Evolutionary conservation across 2,329 filamentous ascomycete genomes (phyloP), one percentile per base, ranked within the genome.

Genomic region (Xylaria multiplex): DNA sequence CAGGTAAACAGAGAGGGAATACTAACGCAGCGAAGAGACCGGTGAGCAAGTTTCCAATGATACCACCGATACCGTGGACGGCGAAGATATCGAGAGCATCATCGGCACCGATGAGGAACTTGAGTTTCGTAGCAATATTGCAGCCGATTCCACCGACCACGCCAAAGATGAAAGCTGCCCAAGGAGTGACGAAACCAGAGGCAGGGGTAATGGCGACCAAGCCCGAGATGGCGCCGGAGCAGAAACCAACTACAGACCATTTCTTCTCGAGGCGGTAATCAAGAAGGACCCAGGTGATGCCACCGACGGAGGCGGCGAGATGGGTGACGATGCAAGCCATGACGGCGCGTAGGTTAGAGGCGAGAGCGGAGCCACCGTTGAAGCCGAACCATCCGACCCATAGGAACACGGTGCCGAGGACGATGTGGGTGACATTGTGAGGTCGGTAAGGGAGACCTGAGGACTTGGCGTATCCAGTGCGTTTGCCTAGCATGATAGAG

Each of bases 321-420:
- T 97, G 95, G 65, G 94, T 97, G 69, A 95, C 92, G 56, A 96
- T 87, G 73, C 91, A 91, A 60, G 94, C 93, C 91, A 97, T 95
- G 78, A 97, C 85, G 60, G 94, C 92, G 66, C 94, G 92, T 72
- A 97, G 82, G 81, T 96, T 97, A 70, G 93, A 91, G 65, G 87
- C 86, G 49, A 96, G 84, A 2, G 93, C 94, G 3, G 91, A 87
- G 68, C 94, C 94, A 60, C 92, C 93, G 79, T 97, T 97, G 87
- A 97, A 97, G 55, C 94, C 94, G 77, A 97, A 96, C 94, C 93
- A 97, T 65, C 94, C 93, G 52, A 97, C 92, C 94, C 94, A 97
- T 56, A 97, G 85, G 79, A 91, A 86, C 30, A 90, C 86, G 3
- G 91, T 92, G 24, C 91, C 91, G 53, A 93, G 83, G 54, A 92